phyloP scores from a whole-genome alignment of 225 moss, liverwort and hornwort genomes.

The Pleurozium schreberi region DNA sequence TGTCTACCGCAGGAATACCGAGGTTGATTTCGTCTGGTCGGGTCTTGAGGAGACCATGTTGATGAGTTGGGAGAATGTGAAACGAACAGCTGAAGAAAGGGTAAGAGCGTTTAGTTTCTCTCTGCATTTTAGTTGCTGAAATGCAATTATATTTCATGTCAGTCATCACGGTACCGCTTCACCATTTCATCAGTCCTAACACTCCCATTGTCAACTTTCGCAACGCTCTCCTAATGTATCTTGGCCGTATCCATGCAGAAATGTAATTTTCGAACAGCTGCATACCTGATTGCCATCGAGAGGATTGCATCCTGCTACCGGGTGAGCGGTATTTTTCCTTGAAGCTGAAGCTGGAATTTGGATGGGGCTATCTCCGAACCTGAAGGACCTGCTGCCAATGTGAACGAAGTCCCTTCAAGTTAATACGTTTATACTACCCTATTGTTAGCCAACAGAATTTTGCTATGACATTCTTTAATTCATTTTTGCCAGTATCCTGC shows the following conservation, averaged over 20 bases:
- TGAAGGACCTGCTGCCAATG: conserved; percentile 1
- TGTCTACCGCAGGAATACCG: conserved; percentile 55
- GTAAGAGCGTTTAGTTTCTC: conserved; percentile 13
- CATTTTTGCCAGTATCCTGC: conserved; percentile 18
- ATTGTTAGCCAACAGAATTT: conserved; percentile 2
- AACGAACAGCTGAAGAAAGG: conserved; percentile 58
- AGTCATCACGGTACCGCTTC: not conserved
- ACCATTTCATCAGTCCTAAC: not conserved
- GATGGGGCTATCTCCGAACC: not conserved
- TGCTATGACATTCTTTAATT: conserved; percentile 26
- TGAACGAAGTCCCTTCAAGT: not conserved
- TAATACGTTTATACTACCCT: not conserved
- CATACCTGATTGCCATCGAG: conserved; percentile 83
- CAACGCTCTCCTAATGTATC: not conserved
- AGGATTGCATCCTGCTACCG: conserved; percentile 82
- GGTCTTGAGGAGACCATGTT: conserved; percentile 88
- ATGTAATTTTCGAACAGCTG: conserved; percentile 77
- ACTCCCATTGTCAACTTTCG: not conserved
- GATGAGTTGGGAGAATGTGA: conserved; percentile 66
- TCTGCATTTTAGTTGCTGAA: not conserved
- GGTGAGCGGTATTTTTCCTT: conserved; percentile 82
- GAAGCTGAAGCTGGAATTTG: conserved; percentile 13
- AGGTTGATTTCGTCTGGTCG: conserved; percentile 83
- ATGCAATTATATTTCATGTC: not conserved
- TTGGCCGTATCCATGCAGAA: conserved; percentile 32